Conservation (phyloP, 2,329 filamentous ascomycete genomes). For the Paecilomyces sp. region DNA sequence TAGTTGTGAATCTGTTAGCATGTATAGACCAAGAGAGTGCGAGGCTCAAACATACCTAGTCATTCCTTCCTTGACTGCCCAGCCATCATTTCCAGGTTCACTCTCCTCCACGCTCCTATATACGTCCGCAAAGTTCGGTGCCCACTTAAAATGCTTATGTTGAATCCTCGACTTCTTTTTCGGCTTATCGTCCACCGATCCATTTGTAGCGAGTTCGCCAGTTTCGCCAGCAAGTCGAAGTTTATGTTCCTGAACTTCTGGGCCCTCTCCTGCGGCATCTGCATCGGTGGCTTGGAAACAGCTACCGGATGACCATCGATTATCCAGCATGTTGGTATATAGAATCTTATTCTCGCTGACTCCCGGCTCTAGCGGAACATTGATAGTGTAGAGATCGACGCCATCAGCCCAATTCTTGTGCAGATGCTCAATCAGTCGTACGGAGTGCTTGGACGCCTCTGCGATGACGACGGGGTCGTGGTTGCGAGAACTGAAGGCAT, state of each 20-base stretch:
- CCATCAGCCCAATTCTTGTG: constrained; percentile 65
- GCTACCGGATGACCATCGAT: constrained; percentile 76
- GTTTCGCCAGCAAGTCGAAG: constrained; percentile 60
- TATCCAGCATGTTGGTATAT: constrained; percentile 85
- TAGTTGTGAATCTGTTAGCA: constrained; percentile 30
- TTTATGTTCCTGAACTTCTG: constrained; percentile 62
- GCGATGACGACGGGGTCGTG: constrained; percentile 77
- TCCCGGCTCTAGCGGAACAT: constrained; percentile 75
- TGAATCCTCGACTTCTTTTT: constrained; percentile 46
- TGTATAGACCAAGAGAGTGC: neutral
- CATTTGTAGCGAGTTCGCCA: constrained; percentile 18
- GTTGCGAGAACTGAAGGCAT: constrained; percentile 79
- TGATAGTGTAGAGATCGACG: constrained; percentile 83
- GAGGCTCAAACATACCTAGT: constrained; percentile 56
- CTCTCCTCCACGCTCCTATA: constrained; percentile 78
- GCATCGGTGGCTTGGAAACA: constrained; percentile 77
- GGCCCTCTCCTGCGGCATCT: constrained; percentile 50
- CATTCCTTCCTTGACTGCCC: constrained; percentile 79
- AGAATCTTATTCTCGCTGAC: constrained; percentile 65
- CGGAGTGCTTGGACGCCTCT: constrained; percentile 65
- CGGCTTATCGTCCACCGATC: constrained; percentile 13
- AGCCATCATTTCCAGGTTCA: constrained; percentile 80
- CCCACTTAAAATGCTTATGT: constrained; percentile 93
- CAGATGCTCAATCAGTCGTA: constrained; percentile 72
- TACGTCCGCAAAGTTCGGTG: constrained; percentile 78